A percentile compares a stretch with the other conserved stretches of the same genome.
Evolutionary conservation across 805 yeast genomes (phyloP).

Genomic region (Candida pini): DNA sequence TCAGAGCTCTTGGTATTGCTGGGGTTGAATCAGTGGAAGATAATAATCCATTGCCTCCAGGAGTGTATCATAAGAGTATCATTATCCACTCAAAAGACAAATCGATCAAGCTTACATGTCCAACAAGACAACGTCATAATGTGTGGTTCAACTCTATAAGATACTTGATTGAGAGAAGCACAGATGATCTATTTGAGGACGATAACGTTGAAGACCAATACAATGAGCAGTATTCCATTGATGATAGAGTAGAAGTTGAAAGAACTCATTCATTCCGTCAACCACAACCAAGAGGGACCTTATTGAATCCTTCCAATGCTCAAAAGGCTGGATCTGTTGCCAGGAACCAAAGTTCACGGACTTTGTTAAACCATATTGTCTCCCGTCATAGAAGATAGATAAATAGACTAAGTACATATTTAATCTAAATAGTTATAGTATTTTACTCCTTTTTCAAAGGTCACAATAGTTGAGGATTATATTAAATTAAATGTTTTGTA

Average conservation of each 20-base stretch:
- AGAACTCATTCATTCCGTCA: conserved; percentile 25
- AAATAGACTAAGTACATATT: not conserved
- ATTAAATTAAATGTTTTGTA: not conserved
- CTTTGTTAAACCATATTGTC: conserved; percentile 10
- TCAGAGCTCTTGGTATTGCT: conserved; percentile 75
- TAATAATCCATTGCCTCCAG: conserved; percentile 83
- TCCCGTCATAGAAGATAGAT: conserved; percentile 4
- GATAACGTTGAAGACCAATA: conserved; percentile 37
- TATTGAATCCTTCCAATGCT: conserved; percentile 1
- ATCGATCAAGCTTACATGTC: conserved; percentile 75
- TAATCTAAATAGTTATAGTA: no score
- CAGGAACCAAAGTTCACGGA: conserved; percentile 13
- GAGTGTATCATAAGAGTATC: conserved; percentile 79
- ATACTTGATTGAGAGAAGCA: conserved; percentile 62
- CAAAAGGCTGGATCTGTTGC: conserved; percentile 8
- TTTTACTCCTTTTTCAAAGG: not conserved
- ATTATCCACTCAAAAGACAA: conserved; percentile 61
- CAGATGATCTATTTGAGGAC: conserved; percentile 50
- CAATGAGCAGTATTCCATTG: conserved; percentile 21
- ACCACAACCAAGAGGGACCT: conserved; percentile 18
- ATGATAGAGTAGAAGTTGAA: conserved; percentile 24
- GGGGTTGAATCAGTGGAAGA: conserved; percentile 79
- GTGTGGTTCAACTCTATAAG: conserved; percentile 85
- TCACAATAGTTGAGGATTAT: not conserved
- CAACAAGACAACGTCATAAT: conserved; percentile 81